A percentile compares a stretch with the other conserved stretches of the same genome.
These are phyloP conservation scores for Poa annua DNA, from an alignment of 176 grass and related monocot genomes.

Conservation along the genomic window DNA sequence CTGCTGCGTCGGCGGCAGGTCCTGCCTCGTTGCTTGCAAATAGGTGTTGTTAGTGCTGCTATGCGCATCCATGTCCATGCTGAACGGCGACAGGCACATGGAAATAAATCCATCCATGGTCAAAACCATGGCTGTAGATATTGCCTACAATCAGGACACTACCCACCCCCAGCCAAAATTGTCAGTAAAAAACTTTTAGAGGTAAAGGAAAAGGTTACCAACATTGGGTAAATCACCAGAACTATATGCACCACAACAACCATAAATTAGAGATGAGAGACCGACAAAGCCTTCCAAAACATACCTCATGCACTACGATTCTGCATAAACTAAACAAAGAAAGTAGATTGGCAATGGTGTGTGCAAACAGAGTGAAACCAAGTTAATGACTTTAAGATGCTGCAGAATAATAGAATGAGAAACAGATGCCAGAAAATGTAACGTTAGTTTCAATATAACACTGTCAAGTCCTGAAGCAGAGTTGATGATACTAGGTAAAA, in stretches of 20 bases:
- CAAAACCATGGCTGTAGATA: conserved; percentile 15
- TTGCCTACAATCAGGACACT: conserved; percentile 22
- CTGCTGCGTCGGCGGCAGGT: not conserved
- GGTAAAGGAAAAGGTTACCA: conserved; percentile 5
- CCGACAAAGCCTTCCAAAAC: not conserved
- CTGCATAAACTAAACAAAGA: conserved; percentile 13
- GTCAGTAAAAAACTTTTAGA: conserved; percentile 36
- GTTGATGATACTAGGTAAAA: conserved; percentile 12
- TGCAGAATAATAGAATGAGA: conserved; percentile 3
- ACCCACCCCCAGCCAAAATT: conserved; percentile 15
- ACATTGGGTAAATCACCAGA: not conserved
- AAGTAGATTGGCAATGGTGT: not conserved
- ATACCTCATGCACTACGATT: not conserved
- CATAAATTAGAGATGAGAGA: conserved; percentile 20
- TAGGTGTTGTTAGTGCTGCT: not conserved
- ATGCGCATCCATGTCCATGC: conserved; percentile 23
- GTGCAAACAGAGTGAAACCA: not conserved
- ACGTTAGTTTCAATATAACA: conserved; percentile 22
- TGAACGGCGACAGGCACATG: not conserved
- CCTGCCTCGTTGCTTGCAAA: not conserved
- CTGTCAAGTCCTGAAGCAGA: conserved; percentile 28
- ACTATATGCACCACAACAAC: conserved; percentile 24
- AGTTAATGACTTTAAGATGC: not conserved
- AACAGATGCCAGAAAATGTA: conserved; percentile 35
- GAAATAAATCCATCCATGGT: conserved; percentile 31